Base-by-base conservation (phyloP, 192 early-diverging fungal genomes). In the Coemansia sp. region DNA sequence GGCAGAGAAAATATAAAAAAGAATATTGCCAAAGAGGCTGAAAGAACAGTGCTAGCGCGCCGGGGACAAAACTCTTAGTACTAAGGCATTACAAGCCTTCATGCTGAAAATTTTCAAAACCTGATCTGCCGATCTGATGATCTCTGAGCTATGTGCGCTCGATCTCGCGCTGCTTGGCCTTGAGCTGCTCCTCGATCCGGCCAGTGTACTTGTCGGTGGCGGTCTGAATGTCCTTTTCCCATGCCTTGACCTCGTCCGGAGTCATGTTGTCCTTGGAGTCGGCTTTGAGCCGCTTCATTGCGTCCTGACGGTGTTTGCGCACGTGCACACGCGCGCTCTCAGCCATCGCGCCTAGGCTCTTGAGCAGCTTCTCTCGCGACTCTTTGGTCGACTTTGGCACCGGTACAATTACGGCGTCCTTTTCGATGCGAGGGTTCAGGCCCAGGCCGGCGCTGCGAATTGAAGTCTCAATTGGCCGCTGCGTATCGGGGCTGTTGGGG, bases 361-460 rank as follows among this genome's bases (percentile, higher is more conserved):
- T 95, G 41, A 87, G 69, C 66, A 95, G 77, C 24, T 87, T 84
- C 13, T 91, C 90, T 24, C 92, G 87, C 69, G 85, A 89, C 76
- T 93, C 92, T 48, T 91, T 91, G 6, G 91, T 91, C 4, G 89
- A 87, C 89, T 91, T 93, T 66, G 92, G 94, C 51, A 96, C 89
- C 3, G 92, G 92, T 1, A 96, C 91, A 42, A 86, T 74, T 42
- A 94, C 66, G 9, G 86, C 84, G 63, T 88, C 89, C 48, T 86
- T 85, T 46, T 94, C 92, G 11, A 86, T 76, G 61, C 89, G 84
- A 27, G 94, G 93, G 76, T 93, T 96, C 40, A 96, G 77, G 37
- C 90, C 90, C 35, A 96, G 81, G 35, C 88, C 88, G 37, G 93
- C 86, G 48, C 81, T 81, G 62, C 92, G 89, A 66, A 96, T 92